These are phyloP conservation scores for Eutrema heterophyllum DNA, from an alignment of 345 rosid species.

Conservation along the genomic window DNA sequence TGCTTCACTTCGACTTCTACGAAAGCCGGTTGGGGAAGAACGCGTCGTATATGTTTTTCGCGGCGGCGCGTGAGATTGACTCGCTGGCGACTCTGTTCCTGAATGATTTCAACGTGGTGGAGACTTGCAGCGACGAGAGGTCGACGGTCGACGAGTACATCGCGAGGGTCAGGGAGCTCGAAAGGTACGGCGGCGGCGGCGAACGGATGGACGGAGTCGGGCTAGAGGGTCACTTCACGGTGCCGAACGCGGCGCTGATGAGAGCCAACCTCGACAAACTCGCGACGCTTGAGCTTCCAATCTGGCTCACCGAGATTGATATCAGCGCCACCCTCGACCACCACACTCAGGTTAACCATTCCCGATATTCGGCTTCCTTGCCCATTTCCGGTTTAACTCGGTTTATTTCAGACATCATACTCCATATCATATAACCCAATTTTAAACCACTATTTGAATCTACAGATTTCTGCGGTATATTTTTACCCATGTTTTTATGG, in stretches of 20 bases:
- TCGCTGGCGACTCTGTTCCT: constrained; percentile 65
- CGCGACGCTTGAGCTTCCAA: constrained; percentile 62
- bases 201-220: constrained; percentile 65
- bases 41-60: constrained; percentile 56
- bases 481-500: no score
- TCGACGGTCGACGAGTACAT: constrained; percentile 67
- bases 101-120: constrained; percentile 83
- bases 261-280: constrained; percentile 71
- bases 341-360: constrained; percentile 45
- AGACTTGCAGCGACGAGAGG: constrained; percentile 63
- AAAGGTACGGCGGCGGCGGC: constrained; percentile 34
- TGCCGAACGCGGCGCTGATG: constrained; percentile 63
- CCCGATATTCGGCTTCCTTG: no score
- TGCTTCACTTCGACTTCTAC: constrained; percentile 81
- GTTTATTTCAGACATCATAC: no score
- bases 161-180: constrained; percentile 49
- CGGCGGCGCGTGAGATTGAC: constrained; percentile 54
- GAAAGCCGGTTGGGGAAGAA: constrained; percentile 59
- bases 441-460: no score
- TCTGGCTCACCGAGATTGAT: constrained; percentile 90
- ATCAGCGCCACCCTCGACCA: constrained; percentile 42
- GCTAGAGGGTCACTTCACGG: constrained; percentile 66
- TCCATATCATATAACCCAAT: no score
- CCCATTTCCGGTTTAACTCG: background rate
- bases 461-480: no score